These are phyloP conservation scores for Pleurotus eryngii DNA, from an alignment of 768 basidiomycete species.

Conservation along the genomic window DNA sequence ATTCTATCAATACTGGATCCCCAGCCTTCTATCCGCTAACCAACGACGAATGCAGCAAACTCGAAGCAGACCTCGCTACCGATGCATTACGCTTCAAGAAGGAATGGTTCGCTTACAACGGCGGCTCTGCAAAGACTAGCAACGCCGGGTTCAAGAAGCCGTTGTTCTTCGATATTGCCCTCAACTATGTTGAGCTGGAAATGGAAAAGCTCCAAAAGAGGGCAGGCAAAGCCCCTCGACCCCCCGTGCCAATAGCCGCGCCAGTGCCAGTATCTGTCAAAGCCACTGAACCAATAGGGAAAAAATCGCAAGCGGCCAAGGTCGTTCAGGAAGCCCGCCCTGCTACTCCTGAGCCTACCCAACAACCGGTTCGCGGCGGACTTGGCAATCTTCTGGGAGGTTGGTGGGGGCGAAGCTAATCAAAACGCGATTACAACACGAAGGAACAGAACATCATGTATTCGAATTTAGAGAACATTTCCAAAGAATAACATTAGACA, in stretches of 20 bases:
- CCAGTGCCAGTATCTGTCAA: slow-evolving; percentile 18
- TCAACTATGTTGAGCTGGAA: slow-evolving; percentile 87
- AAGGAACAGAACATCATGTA: background rate
- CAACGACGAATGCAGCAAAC: slow-evolving; percentile 34
- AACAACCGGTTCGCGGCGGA: slow-evolving; percentile 44
- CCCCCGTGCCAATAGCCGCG: slow-evolving; percentile 18
- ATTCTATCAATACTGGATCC: slow-evolving; percentile 41
- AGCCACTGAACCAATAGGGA: slow-evolving; percentile 36
- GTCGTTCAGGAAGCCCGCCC: slow-evolving; percentile 47
- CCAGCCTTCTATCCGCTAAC: slow-evolving; percentile 55
- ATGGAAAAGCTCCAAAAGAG: slow-evolving; percentile 72
- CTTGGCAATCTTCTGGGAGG: slow-evolving; percentile 70
- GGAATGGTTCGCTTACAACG: slow-evolving; percentile 79
- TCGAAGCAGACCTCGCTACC: slow-evolving; percentile 49
- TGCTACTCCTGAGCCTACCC: slow-evolving; percentile 45
- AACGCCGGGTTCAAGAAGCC: slow-evolving; percentile 70
- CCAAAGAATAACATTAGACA: background rate
- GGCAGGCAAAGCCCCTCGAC: slow-evolving; percentile 55
- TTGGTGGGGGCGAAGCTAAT: slow-evolving; percentile 68
- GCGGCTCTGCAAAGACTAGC: slow-evolving; percentile 49
- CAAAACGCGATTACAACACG: background rate
- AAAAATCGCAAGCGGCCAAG: slow-evolving; percentile 48
- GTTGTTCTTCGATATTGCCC: slow-evolving; percentile 89
- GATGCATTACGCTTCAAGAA: slow-evolving; percentile 56
- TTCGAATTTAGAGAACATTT: background rate